Evolutionary conservation across 1,284 basidiomycete species (phyloP).

Genomic region (Ceraceosorus bombacis): DNA sequence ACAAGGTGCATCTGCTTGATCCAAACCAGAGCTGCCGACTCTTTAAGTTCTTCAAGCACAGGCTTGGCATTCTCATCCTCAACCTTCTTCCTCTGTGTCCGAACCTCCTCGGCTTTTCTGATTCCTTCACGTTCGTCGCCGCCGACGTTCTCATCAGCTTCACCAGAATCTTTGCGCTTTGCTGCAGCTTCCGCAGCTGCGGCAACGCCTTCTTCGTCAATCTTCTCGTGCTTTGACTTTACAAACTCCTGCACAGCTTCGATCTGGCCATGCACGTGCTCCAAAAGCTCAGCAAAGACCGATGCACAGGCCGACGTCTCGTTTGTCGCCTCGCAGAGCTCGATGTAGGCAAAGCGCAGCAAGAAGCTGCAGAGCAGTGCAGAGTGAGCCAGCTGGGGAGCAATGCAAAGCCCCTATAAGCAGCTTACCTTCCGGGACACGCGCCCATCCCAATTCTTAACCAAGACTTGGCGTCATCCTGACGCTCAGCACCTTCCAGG

Average conservation of each 20-base stretch:
- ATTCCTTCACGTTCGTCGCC: conserved; percentile 54
- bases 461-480: conserved; percentile 72
- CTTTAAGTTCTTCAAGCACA: conserved; percentile 53
- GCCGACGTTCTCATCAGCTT: conserved; percentile 50
- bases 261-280: conserved; percentile 63
- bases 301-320: conserved; percentile 43
- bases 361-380: conserved; percentile 60
- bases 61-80: conserved; percentile 43
- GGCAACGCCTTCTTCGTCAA: conserved; percentile 44
- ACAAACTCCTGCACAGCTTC: conserved; percentile 60
- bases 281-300: conserved; percentile 62
- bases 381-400: conserved; percentile 5
- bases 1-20: conserved; percentile 89
- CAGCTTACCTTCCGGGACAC: conserved; percentile 66
- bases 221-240: conserved; percentile 51
- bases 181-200: conserved; percentile 25
- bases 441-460: conserved; percentile 79
- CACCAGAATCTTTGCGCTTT: conserved; percentile 44
- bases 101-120: conserved; percentile 53
- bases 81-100: conserved; percentile 48
- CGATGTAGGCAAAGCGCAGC: conserved; percentile 80
- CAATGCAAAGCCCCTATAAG: neutral
- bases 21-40: conserved; percentile 56
- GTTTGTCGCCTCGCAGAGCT: conserved; percentile 64
- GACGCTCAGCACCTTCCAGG: conserved; percentile 64